These are phyloP conservation scores for Hypomyces perniciosus DNA, from an alignment of 2,329 filamentous ascomycete species.

Conservation along the genomic window DNA sequence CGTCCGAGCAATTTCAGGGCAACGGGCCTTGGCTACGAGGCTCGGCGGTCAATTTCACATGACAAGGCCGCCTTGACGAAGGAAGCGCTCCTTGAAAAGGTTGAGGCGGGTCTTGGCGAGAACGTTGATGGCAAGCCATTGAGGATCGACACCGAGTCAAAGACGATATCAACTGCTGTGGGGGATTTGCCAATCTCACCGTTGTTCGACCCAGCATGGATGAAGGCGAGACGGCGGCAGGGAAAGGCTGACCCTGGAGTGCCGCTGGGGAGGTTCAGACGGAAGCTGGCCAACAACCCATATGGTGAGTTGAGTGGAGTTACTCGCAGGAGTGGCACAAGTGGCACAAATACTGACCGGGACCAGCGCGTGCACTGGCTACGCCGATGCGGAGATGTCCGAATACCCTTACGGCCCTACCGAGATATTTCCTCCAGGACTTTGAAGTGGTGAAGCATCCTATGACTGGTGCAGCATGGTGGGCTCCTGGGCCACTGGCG, in stretches of 20 bases:
- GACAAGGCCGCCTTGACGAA: slow-evolving; percentile 23
- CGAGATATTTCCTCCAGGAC: slow-evolving; percentile 56
- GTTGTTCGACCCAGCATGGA: slow-evolving; percentile 46
- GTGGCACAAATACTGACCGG: slow-evolving; percentile 11
- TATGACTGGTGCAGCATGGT: slow-evolving; percentile 47
- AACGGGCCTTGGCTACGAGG: slow-evolving; percentile 7
- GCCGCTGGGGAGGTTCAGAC: slow-evolving; percentile 44
- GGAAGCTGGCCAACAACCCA: slow-evolving; percentile 53
- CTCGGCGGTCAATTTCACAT: slow-evolving; percentile 29
- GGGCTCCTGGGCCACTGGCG: slow-evolving; percentile 43
- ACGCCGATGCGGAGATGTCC: slow-evolving; percentile 53
- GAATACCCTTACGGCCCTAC: slow-evolving; percentile 44
- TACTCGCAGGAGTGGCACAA: background rate
- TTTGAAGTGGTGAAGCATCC: slow-evolving; percentile 54
- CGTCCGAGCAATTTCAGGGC: slow-evolving; percentile 13
- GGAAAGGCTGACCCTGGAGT: slow-evolving; percentile 31
- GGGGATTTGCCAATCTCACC: slow-evolving; percentile 49
- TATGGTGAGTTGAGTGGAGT: slow-evolving; percentile 46
- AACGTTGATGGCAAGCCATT: slow-evolving; percentile 24
- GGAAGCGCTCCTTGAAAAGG: slow-evolving; percentile 25
- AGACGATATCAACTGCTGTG: slow-evolving; percentile 39
- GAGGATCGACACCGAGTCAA: slow-evolving; percentile 32
- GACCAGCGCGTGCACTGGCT: slow-evolving; percentile 54
- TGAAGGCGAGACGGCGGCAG: slow-evolving; percentile 37
- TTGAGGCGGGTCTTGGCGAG: slow-evolving; percentile 27